Percentiles rank a stretch among this genome's conserved stretches.
phyloP scores from a whole-genome alignment of 805 yeast genomes.

The Sugiyamaella valdiviana region DNA sequence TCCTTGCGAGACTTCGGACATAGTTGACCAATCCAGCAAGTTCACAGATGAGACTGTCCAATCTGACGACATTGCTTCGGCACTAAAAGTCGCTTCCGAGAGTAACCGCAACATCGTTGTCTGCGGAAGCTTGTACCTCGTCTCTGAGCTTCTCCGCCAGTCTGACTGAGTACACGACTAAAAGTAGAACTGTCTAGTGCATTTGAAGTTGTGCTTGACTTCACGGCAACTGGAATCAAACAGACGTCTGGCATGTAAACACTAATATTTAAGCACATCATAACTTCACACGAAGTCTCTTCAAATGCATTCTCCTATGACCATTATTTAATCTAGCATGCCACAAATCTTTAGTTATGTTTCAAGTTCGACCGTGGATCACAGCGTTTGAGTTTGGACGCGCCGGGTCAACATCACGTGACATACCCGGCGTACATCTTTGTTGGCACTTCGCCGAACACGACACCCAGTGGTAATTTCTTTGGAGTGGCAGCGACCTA shows the following conservation, averaged over 20 bases:
- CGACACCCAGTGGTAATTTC: neutral
- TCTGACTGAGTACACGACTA: too few relatives aligned
- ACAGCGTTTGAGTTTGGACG: too few relatives aligned
- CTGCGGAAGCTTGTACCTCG: conserved; percentile 67
- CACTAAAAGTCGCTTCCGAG: conserved; percentile 21
- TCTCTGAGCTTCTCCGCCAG: conserved; percentile 46
- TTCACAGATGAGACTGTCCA: neutral
- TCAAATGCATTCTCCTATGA: too few relatives aligned
- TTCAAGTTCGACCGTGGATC: too few relatives aligned
- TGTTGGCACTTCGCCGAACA: neutral
- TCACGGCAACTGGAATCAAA: too few relatives aligned
- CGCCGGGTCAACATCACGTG: neutral
- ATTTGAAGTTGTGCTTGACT: too few relatives aligned
- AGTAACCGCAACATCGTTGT: conserved; percentile 36
- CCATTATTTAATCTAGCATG: too few relatives aligned
- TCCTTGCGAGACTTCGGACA: conserved; percentile 35
- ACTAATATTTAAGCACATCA: too few relatives aligned
- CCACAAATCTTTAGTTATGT: too few relatives aligned
- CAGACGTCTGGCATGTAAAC: too few relatives aligned
- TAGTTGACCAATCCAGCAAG: neutral
- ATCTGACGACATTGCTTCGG: conserved; percentile 1
- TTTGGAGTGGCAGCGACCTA: neutral
- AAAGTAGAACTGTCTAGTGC: too few relatives aligned
- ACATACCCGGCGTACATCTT: neutral
- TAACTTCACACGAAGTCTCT: too few relatives aligned